These are phyloP conservation scores for Pterocarpus santalinus DNA, from an alignment of 306 rosid genomes.

Conservation along the genomic window DNA sequence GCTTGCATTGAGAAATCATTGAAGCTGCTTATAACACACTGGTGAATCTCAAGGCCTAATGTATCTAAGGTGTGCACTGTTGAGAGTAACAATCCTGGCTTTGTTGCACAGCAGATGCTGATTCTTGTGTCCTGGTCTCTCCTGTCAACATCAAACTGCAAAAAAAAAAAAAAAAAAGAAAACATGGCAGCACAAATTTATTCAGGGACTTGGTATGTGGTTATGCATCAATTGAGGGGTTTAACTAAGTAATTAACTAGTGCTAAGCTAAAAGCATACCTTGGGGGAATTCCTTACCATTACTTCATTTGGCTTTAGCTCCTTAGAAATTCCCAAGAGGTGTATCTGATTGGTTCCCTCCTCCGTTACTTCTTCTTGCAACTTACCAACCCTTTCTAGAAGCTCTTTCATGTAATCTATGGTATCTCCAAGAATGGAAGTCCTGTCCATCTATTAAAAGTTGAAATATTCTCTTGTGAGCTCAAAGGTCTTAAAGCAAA, in stretches of 20 bases:
- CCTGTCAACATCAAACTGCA: constrained; percentile 91
- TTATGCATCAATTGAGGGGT: constrained; percentile 26
- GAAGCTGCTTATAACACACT: constrained; percentile 95
- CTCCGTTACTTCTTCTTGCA: constrained; percentile 76
- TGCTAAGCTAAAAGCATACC: constrained; percentile 56
- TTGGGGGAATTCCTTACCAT: constrained; percentile 87
- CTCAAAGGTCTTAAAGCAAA: constrained; percentile 27
- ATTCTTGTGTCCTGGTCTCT: constrained; percentile 75
- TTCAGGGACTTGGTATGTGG: constrained; percentile 13
- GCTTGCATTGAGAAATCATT: constrained; percentile 94
- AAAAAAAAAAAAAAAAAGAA: neutral
- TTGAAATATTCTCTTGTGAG: constrained; percentile 32
- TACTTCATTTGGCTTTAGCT: constrained; percentile 73
- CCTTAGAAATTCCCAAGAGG: constrained; percentile 66
- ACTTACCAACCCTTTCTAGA: constrained; percentile 77
- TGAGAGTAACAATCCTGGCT: constrained; percentile 82
- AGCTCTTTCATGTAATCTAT: constrained; percentile 99
- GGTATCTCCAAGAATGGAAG: constrained; percentile 97
- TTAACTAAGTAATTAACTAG: neutral
- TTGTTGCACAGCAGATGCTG: constrained; percentile 85
- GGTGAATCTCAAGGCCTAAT: constrained; percentile 95
- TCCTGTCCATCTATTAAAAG: constrained; percentile 87
- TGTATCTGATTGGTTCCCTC: constrained; percentile 61
- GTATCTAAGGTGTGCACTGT: constrained; percentile 89
- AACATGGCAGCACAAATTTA: constrained; percentile 6